Evolutionary conservation across 2,329 filamentous ascomycete genomes (phyloP).

Genomic region (Stenocarpella maydis): DNA sequence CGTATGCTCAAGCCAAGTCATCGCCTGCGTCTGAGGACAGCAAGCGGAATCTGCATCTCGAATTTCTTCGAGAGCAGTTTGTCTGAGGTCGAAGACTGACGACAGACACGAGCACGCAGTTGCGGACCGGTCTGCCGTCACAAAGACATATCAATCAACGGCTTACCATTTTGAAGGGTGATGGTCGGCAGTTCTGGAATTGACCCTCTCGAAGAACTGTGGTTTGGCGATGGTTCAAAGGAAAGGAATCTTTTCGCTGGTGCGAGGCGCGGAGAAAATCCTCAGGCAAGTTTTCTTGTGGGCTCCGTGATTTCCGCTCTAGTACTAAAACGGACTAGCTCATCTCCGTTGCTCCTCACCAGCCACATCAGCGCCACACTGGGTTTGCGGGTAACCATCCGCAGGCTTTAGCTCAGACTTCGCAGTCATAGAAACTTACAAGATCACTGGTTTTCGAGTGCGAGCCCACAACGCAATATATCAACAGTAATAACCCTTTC

Average conservation of each 20-base stretch:
- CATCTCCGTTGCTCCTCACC: neutral
- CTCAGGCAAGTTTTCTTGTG: conserved; percentile 31
- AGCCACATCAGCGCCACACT: conserved; percentile 17
- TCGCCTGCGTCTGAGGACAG: conserved; percentile 59
- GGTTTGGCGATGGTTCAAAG: conserved; percentile 30
- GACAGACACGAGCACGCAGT: conserved; percentile 30
- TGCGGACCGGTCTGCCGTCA: conserved; percentile 40
- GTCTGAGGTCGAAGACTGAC: conserved; percentile 28
- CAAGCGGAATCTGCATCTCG: conserved; percentile 51
- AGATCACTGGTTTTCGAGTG: neutral
- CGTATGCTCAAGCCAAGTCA: conserved; percentile 72
- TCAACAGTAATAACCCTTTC: neutral
- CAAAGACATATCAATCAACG: conserved; percentile 47
- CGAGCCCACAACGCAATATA: neutral
- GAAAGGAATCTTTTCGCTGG: conserved; percentile 4
- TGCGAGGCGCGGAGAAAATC: conserved; percentile 16
- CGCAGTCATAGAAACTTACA: neutral
- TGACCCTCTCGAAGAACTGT: conserved; percentile 42
- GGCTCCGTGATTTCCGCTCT: neutral
- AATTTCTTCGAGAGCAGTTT: conserved; percentile 43
- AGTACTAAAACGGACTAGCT: neutral
- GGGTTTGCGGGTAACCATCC: neutral
- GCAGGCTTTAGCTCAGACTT: neutral
- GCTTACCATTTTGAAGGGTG: conserved; percentile 71
- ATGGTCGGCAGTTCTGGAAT: conserved; percentile 56